A percentile compares a stretch with the other conserved stretches of the same genome.
These are phyloP conservation scores for Fusarium sp. DNA, from an alignment of 2,329 filamentous ascomycete genomes.

Conservation along the genomic window DNA sequence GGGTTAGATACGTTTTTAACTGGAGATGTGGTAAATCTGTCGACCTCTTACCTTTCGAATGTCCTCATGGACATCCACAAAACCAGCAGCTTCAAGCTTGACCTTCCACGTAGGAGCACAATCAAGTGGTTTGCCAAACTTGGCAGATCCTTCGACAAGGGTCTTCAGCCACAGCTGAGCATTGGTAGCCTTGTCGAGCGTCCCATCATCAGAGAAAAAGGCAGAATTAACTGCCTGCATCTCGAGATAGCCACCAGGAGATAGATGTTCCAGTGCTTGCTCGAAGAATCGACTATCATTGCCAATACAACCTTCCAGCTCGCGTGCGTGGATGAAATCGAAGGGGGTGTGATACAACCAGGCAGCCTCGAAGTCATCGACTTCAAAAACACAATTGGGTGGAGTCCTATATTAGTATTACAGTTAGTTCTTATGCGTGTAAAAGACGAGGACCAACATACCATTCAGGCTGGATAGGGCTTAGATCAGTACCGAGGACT, in stretches of 20 bases:
- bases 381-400: slow-evolving; percentile 22
- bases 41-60: slow-evolving; percentile 17
- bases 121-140: slow-evolving; percentile 26
- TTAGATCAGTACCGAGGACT: slow-evolving; percentile 30
- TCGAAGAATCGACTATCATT: slow-evolving; percentile 11
- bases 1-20: too few relatives aligned
- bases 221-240: not conserved
- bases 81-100: slow-evolving; percentile 16
- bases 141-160: not conserved
- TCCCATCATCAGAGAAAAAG: slow-evolving; percentile 22
- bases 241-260: slow-evolving; percentile 18
- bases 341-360: slow-evolving; percentile 25
- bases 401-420: slow-evolving; percentile 1
- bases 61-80: slow-evolving; percentile 10
- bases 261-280: slow-evolving; percentile 5
- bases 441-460: not conserved
- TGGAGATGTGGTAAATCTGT: not conserved
- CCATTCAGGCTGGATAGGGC: slow-evolving; percentile 33
- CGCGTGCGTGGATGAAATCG: slow-evolving; percentile 25
- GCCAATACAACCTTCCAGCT: slow-evolving; percentile 21
- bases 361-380: slow-evolving; percentile 21
- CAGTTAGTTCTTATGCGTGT: not conserved
- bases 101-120: slow-evolving; percentile 10
- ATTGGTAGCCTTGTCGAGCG: slow-evolving; percentile 13
- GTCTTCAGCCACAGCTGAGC: slow-evolving; percentile 6